Percentiles rank a stretch among this genome's conserved stretches.
These are phyloP conservation scores for Nidula microcarpa DNA, from an alignment of 768 basidiomycete species.

Conservation along the genomic window DNA sequence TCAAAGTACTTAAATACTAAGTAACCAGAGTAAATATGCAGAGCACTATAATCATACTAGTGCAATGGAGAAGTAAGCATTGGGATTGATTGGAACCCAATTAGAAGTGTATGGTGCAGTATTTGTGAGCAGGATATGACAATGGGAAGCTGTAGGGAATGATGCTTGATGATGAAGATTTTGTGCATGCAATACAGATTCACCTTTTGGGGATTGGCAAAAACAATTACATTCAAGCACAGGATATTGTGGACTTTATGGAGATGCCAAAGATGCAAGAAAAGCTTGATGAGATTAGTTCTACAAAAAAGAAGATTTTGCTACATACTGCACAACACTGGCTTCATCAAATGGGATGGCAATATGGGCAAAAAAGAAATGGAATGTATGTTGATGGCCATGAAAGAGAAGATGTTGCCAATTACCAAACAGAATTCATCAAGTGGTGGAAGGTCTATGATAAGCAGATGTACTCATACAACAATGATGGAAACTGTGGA, in stretches of 20 bases:
- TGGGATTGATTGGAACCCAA: too few species aligned
- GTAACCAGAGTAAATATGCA: too few species aligned
- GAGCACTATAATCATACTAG: too few species aligned
- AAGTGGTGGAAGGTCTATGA: not conserved
- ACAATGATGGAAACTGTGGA: not conserved
- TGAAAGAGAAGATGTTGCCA: not conserved
- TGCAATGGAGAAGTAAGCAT: too few species aligned
- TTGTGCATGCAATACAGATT: not conserved
- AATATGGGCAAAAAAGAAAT: not conserved
- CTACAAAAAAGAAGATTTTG: not conserved
- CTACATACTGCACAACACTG: not conserved
- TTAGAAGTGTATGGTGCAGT: too few species aligned
- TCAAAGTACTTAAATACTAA: too few species aligned
- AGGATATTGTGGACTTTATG: not conserved
- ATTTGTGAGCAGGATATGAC: too few species aligned
- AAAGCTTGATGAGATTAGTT: not conserved
- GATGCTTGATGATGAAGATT: not conserved
- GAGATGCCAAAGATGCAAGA: not conserved
- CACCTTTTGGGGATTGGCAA: not conserved
- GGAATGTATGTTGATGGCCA: not conserved
- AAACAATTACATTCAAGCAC: not conserved
- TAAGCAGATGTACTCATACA: not conserved
- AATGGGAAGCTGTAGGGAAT: not conserved
- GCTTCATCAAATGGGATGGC: not conserved
- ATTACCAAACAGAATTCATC: not conserved